Base-by-base conservation (phyloP, 2,329 filamentous ascomycete species). In the Neospermospora avenae region DNA sequence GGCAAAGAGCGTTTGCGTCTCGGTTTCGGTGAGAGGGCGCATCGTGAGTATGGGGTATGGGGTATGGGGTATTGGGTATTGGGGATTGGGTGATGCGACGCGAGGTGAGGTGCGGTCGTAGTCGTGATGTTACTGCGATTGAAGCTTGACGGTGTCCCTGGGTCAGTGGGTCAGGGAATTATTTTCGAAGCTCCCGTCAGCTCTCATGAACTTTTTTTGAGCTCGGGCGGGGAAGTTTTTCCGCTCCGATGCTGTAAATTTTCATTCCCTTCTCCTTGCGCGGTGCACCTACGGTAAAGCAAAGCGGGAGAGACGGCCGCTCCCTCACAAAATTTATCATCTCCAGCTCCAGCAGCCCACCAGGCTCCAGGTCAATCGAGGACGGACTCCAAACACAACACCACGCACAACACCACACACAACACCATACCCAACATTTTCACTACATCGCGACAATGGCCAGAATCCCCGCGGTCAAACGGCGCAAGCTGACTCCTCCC, bases 1-100 rank as follows among this genome's bases (percentile, higher is more conserved):
- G n/a, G 88, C 84, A 76, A 97, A 96, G 70, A 97, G 85, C 1
- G 89, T 90, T 74, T 90, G 85, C 60, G 87, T 90, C 77, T 92
- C 89, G 72, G 80, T 76, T 75, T 91, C 91, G 59, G 91, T 95
- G 67, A 96, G 84, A 55, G 88, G 84, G 58, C 91, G 85, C 91
- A 96, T 96, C 7, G 63, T 70, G 61, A 31, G 35, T 49, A 22
- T 55, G 20, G 10, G 57, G 25, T 48, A 45, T 63, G 42, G 31
- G n/a, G n/a, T n/a, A n/a, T n/a, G n/a, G n/a, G n/a, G n/a, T n/a
- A n/a, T n/a, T n/a, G n/a, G n/a, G 28, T 31, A 31, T 31, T 31
- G 5, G 28, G 6, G 5, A 6, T 31, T 1, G 28, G 28, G 2
- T 31, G 1, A 31, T 31, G 28, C 28, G 28, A 31, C 28, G 28